Percentiles rank a stretch among this genome's conserved stretches.
Conservation (phyloP, 2,329 filamentous ascomycete species). For the Cryphonectria nitschkei region DNA sequence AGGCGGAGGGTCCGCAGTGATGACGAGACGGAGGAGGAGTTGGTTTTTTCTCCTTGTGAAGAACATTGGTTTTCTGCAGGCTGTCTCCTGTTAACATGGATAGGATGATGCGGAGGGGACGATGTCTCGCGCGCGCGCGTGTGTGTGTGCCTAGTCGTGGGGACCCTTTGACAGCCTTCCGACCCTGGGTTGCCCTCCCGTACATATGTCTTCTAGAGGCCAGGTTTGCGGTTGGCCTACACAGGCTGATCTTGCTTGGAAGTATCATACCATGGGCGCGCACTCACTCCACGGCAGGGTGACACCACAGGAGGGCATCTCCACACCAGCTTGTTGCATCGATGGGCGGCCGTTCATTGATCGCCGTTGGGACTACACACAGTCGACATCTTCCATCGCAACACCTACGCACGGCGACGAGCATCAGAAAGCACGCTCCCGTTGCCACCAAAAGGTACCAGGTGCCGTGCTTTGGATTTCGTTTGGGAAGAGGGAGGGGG, state of each 20-base stretch:
- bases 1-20: conserved; percentile 19
- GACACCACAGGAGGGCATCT: neutral
- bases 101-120: no score
- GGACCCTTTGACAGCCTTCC: neutral
- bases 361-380: neutral
- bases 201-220: neutral
- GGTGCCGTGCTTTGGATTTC: neutral
- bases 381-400: neutral
- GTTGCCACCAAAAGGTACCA: neutral
- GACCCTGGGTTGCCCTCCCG: neutral
- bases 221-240: neutral
- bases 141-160: neutral
- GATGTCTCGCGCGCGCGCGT: neutral
- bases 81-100: neutral
- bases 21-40: no score
- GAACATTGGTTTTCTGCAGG: neutral
- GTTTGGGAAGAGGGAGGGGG: neutral
- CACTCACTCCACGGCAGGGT: neutral
- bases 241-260: neutral
- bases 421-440: neutral
- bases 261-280: neutral
- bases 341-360: neutral
- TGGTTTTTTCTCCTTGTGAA: neutral
- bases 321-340: neutral
- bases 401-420: neutral